Percentiles rank a stretch among this genome's conserved stretches.
Evolutionary conservation across 129 eudicot genomes (phyloP).

Genomic region (Flaveria bidentis): DNA sequence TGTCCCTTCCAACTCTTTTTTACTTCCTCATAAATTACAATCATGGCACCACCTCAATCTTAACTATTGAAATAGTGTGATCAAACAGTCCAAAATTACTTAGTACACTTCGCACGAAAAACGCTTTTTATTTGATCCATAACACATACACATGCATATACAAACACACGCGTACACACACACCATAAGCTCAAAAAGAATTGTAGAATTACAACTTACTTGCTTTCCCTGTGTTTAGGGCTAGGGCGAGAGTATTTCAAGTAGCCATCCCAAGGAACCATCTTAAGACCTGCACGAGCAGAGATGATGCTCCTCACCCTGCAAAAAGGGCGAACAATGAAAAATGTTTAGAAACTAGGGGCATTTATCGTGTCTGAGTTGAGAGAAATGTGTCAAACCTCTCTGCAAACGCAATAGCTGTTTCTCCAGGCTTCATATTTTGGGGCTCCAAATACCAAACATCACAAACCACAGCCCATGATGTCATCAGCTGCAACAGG

Average conservation of each 20-base stretch:
- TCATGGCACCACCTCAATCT: too few relatives aligned
- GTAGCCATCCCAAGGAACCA: conserved; percentile 99
- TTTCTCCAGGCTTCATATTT: conserved; percentile 90
- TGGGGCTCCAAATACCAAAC: conserved; percentile 99
- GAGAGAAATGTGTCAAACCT: conserved; percentile 44
- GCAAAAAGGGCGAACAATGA: conserved; percentile 3
- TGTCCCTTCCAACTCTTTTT: too few relatives aligned
- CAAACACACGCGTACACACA: too few relatives aligned
- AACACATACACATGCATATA: too few relatives aligned
- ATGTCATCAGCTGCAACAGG: conserved; percentile 95
- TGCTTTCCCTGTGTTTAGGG: conserved; percentile 90
- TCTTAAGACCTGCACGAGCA: conserved; percentile 87
- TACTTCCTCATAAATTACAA: too few relatives aligned
- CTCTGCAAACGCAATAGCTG: conserved; percentile 95
- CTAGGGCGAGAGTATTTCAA: conserved; percentile 98
- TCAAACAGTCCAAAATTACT: too few relatives aligned
- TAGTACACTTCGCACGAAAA: too few relatives aligned
- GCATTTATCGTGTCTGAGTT: conserved; percentile 10
- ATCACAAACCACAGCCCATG: conserved; percentile 99
- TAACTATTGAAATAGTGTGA: too few relatives aligned
- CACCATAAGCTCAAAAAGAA: not conserved
- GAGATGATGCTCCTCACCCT: conserved; percentile 96
- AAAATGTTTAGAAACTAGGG: not conserved
- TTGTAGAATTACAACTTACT: conserved; percentile 51
- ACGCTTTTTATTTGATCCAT: too few relatives aligned